These are phyloP conservation scores for Microdochium paspali DNA, from an alignment of 2,329 filamentous ascomycete species.

Conservation along the genomic window DNA sequence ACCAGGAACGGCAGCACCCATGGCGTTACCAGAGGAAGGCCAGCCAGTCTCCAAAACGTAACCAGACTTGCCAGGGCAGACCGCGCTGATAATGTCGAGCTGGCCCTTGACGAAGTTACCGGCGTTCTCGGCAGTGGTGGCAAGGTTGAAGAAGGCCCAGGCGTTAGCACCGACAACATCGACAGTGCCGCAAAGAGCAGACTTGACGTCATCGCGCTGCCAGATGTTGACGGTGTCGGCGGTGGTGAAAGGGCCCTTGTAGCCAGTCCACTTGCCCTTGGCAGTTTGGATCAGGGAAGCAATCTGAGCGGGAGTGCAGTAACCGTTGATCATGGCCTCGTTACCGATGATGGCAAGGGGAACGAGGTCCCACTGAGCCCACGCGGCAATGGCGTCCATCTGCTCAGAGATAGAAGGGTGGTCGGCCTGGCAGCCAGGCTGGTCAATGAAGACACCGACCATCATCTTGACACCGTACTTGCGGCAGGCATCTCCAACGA, in stretches of 20 bases:
- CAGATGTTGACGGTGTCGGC: slow-evolving; percentile 78
- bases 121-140: slow-evolving; percentile 51
- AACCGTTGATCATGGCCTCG: slow-evolving; percentile 74
- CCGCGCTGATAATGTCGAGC: slow-evolving; percentile 56
- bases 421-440: slow-evolving; percentile 46
- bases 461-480: slow-evolving; percentile 68
- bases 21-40: slow-evolving; percentile 62
- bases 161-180: slow-evolving; percentile 81
- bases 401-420: slow-evolving; percentile 59
- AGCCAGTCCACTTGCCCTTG: slow-evolving; percentile 62
- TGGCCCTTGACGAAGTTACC: slow-evolving; percentile 69
- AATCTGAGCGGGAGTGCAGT: slow-evolving; percentile 55
- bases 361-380: slow-evolving; percentile 67
- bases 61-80: slow-evolving; percentile 64
- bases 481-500: slow-evolving; percentile 61
- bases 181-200: slow-evolving; percentile 59
- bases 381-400: slow-evolving; percentile 61
- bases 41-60: slow-evolving; percentile 89
- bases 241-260: slow-evolving; percentile 69
- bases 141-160: slow-evolving; percentile 87
- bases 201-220: slow-evolving; percentile 49
- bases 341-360: slow-evolving; percentile 82
- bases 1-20: slow-evolving; percentile 65
- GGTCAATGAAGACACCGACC: slow-evolving; percentile 77
- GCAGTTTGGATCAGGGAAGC: slow-evolving; percentile 59